Base-by-base conservation (phyloP, 2,329 filamentous ascomycete species). In the Alternaria metachromatica region DNA sequence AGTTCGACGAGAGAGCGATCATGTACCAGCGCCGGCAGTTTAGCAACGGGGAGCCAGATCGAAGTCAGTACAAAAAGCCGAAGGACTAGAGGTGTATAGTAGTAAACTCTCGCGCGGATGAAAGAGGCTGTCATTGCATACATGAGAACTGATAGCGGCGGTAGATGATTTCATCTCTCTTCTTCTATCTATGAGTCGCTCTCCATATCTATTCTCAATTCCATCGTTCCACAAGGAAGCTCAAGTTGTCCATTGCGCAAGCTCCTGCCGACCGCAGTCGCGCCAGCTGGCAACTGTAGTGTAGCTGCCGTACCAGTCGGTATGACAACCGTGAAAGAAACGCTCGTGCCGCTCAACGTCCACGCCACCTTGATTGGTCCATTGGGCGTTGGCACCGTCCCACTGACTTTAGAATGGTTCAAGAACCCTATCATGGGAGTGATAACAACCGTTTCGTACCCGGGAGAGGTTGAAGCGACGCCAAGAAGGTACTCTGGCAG, bases 401-500 rank as follows among this genome's bases (percentile, higher is more conserved):
- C 7, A 23, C 20, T 30, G 15, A 44, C 11, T 45, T 20, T 53
- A 41, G 9, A 21, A 3, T 28, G 25, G 3, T 30, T 20, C 53
- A 15, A 23, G 15, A 46, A 57, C 5, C 53, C 58, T 11, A 61
- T 15, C 15, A 41, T 55, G 1, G 58, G 53, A 23, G 48, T 26
- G 7, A 61, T 20, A 2, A 57, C 21, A 49, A 69, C 61, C 5
- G 18, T 65, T 18, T 48, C 12, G 53, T 70, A 72, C 1, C 67
- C 65, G 13, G 69, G 44, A 21, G 56, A 50, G 5, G 28, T 63
- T 2, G 67, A 45, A 13, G 44, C 25, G 3, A 72, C 58, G n/a
- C 70, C 69, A 1, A 65, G 50, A n/a, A 71, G 43, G 43, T 72
- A 70, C 41, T 70, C 69, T 2, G 63, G 58, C 18, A 85, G 58